phyloP scores from a whole-genome alignment of 192 early-diverging fungal species.

The Mycoemilia scoparia region DNA sequence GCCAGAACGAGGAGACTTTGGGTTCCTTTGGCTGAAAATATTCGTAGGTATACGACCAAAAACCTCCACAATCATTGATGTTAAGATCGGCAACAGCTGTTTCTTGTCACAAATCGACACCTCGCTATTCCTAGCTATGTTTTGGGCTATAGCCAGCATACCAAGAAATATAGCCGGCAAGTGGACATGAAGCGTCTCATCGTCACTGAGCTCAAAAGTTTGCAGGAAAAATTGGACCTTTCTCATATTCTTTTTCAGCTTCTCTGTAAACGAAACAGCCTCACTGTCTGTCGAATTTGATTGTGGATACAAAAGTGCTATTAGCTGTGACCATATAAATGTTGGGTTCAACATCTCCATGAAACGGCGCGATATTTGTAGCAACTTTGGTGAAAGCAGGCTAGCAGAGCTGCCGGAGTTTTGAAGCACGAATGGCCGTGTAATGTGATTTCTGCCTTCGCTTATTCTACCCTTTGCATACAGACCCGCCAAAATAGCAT shows the following conservation, averaged over 20 bases:
- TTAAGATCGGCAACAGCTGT: conserved; percentile 18
- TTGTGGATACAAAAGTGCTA: conserved; percentile 32
- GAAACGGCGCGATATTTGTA: conserved; percentile 75
- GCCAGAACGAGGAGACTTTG: no score
- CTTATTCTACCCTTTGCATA: conserved; percentile 29
- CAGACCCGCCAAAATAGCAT: conserved; percentile 52
- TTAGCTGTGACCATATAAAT: conserved; percentile 60
- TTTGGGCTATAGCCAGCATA: conserved; percentile 21
- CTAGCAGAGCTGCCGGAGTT: no score
- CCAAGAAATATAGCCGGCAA: conserved; percentile 54
- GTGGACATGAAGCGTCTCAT: conserved; percentile 67
- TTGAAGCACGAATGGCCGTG: no score
- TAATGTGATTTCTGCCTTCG: conserved; percentile 9
- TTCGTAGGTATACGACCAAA: conserved; percentile 24
- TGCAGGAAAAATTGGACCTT: conserved; percentile 56
- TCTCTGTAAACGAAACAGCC: conserved; percentile 12
- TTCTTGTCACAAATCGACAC: neutral
- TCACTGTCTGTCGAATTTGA: no score
- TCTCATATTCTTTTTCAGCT: conserved; percentile 21
- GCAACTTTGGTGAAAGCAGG: conserved; percentile 29
- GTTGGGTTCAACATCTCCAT: conserved; percentile 77
- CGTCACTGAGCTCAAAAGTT: conserved; percentile 59
- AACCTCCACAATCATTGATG: conserved; percentile 21
- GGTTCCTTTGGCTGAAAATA: no score
- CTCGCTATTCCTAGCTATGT: conserved; percentile 1